Conservation (phyloP, 148 eudicot species). For the Silene latifolia region DNA sequence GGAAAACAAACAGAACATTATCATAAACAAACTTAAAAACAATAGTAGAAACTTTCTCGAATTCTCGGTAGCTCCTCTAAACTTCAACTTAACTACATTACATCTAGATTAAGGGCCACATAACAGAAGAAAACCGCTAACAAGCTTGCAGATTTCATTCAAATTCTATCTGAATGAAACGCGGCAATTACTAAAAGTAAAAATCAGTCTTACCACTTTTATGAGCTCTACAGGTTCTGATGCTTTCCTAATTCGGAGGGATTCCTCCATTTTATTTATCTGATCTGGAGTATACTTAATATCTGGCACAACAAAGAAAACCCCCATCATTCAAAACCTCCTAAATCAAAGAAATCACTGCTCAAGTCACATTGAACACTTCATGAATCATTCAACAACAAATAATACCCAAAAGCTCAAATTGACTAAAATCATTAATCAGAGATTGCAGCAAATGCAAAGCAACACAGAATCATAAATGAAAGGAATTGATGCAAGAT, state of each 20-base stretch:
- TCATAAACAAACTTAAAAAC: neutral
- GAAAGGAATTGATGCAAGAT: too few relatives aligned
- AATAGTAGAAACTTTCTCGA: neutral
- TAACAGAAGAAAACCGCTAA: neutral
- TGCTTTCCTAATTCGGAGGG: constrained; percentile 59
- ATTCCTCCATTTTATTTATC: constrained; percentile 76
- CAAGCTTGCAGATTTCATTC: neutral
- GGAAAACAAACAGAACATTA: neutral
- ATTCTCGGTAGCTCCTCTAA: neutral
- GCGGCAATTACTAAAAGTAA: neutral
- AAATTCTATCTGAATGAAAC: neutral
- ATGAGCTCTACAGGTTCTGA: constrained; percentile 68
- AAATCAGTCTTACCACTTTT: constrained; percentile 50
- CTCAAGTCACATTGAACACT: neutral
- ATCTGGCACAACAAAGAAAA: constrained; percentile 36
- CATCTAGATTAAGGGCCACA: neutral
- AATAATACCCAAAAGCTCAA: too few relatives aligned
- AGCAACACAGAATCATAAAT: too few relatives aligned
- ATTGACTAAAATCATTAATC: too few relatives aligned
- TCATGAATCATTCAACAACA: constrained; percentile 9
- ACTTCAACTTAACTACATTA: neutral
- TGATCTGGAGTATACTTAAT: constrained; percentile 64
- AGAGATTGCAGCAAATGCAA: too few relatives aligned
- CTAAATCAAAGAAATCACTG: neutral
- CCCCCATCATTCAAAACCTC: constrained; percentile 16